Percentiles rank a stretch among this genome's conserved stretches.
These are phyloP conservation scores for Pinus albicaulis DNA, from an alignment of 75 land plant species.

Conservation along the genomic window DNA sequence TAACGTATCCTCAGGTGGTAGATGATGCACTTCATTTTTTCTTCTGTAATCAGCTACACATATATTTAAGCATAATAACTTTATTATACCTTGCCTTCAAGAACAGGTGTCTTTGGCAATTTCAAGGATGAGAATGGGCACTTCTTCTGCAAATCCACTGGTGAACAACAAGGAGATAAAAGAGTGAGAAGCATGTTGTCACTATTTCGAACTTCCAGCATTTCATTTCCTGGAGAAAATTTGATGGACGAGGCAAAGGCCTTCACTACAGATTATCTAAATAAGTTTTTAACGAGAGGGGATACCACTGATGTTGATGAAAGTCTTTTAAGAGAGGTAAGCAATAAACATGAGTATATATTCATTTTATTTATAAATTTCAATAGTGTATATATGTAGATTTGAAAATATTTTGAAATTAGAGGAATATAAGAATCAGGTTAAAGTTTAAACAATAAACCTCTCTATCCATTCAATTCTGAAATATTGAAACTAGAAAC, in stretches of 20 bases:
- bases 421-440: too few species aligned
- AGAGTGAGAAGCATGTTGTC: constrained; percentile 6
- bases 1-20: constrained; percentile 35
- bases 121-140: constrained; percentile 13
- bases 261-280: constrained; percentile 12
- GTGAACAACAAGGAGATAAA: background rate
- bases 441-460: too few species aligned
- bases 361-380: too few species aligned
- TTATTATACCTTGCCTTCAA: too few species aligned
- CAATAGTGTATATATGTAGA: too few species aligned
- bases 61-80: too few species aligned
- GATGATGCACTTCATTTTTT: background rate
- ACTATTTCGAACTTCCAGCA: constrained; percentile 25
- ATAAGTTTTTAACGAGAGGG: background rate
- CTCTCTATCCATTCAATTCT: too few species aligned
- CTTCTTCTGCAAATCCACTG: background rate
- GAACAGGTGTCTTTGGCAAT: constrained; percentile 16
- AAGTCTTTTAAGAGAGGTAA: constrained; percentile 7
- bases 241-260: constrained; percentile 18
- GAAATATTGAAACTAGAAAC: too few species aligned
- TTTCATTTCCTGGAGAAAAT: constrained; percentile 20
- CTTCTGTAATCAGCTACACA: background rate
- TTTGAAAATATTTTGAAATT: too few species aligned
- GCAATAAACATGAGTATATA: too few species aligned
- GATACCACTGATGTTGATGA: background rate